Percentiles rank a stretch among this genome's conserved stretches.
Evolutionary conservation across 176 grass and related monocot species (phyloP).

Genomic region (Phoenix dactylifera): DNA sequence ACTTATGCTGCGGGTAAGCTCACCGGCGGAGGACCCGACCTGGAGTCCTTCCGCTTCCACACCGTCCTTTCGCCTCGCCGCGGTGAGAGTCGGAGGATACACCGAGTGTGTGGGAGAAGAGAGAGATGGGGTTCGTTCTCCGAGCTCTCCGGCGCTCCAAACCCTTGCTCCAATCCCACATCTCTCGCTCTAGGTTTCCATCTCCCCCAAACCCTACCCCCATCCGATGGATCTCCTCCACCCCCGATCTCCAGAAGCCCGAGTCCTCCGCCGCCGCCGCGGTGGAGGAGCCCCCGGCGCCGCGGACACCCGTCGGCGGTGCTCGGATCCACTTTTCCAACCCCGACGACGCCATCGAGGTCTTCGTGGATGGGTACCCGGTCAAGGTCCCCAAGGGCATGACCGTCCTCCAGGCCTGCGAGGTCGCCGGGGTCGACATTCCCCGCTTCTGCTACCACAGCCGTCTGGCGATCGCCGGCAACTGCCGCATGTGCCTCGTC

Average conservation of each 20-base stretch:
- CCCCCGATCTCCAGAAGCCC: slow-evolving; percentile 35
- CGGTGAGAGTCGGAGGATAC: no score
- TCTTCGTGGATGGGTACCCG: slow-evolving; percentile 86
- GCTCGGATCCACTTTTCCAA: slow-evolving; percentile 60
- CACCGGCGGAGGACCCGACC: no score
- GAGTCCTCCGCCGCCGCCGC: slow-evolving; percentile 42
- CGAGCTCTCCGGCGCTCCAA: slow-evolving; percentile 60
- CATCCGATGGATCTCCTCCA: slow-evolving; percentile 75
- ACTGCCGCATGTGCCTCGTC: slow-evolving; percentile 99
- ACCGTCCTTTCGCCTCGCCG: no score
- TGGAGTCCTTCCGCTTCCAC: no score
- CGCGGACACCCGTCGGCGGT: slow-evolving; percentile 51
- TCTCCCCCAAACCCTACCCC: slow-evolving; percentile 14
- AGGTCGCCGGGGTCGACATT: slow-evolving; percentile 92
- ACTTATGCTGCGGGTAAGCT: no score
- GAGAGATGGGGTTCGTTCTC: slow-evolving; percentile 64
- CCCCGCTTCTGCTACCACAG: slow-evolving; percentile 97
- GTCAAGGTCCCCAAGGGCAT: slow-evolving; percentile 95
- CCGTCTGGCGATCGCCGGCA: slow-evolving; percentile 76
- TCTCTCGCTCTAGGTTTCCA: slow-evolving; percentile 7
- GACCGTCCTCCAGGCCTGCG: slow-evolving; percentile 95
- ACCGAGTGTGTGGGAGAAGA: no score
- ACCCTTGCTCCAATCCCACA: slow-evolving; percentile 18
- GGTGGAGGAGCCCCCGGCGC: slow-evolving; percentile 26
- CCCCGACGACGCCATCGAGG: slow-evolving; percentile 83